Evolutionary conservation across 2,329 filamentous ascomycete genomes (phyloP).

Genomic region (Cordyceps cicadae): DNA sequence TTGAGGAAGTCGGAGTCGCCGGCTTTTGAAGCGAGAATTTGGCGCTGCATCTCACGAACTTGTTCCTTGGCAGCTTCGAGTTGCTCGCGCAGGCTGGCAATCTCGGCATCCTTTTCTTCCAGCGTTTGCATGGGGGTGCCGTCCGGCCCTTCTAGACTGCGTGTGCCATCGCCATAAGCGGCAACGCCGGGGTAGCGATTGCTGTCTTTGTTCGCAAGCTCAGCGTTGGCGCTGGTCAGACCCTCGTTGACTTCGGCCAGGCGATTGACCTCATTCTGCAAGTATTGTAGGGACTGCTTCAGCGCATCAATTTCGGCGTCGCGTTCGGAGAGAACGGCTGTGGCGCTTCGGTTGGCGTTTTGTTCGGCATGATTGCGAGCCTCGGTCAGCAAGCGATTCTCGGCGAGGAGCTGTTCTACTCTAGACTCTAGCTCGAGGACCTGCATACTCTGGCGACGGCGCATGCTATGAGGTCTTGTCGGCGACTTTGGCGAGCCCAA

Average conservation of each 20-base stretch:
- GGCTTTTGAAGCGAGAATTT: conserved; percentile 51
- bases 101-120: conserved; percentile 77
- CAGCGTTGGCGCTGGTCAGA: conserved; percentile 67
- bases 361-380: conserved; percentile 64
- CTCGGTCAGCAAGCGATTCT: conserved; percentile 73
- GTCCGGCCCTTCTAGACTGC: conserved; percentile 62
- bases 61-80: conserved; percentile 62
- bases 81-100: conserved; percentile 67
- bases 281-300: conserved; percentile 66
- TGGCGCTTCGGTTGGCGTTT: conserved; percentile 54
- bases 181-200: conserved; percentile 62
- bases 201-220: conserved; percentile 67
- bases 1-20: conserved; percentile 66
- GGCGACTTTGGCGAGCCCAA: conserved; percentile 84
- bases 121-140: conserved; percentile 55
- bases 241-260: conserved; percentile 77
- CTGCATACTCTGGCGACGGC: conserved; percentile 95
- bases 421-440: conserved; percentile 81
- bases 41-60: conserved; percentile 42
- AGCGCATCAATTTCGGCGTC: conserved; percentile 81
- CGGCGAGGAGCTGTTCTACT: conserved; percentile 74
- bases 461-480: conserved; percentile 89
- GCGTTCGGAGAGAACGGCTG: conserved; percentile 66
- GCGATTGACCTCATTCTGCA: conserved; percentile 74
- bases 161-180: conserved; percentile 52